Evolutionary conservation across 345 rosid genomes (phyloP).

Genomic region (Limnanthes douglasii): DNA sequence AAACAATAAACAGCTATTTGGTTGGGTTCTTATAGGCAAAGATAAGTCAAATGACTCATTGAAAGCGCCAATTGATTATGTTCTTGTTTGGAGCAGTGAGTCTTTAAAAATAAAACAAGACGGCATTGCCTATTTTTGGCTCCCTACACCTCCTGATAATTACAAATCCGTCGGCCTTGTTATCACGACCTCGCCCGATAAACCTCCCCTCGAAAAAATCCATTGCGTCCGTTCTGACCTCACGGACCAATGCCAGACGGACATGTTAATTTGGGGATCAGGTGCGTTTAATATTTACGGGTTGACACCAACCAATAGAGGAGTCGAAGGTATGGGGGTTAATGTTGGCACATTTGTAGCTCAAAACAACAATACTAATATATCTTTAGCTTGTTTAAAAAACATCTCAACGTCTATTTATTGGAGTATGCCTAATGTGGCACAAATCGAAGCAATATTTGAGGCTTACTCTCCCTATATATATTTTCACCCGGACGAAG

Average conservation of each 20-base stretch:
- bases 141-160: slow-evolving; percentile 54
- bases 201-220: slow-evolving; percentile 51
- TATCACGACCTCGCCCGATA: slow-evolving; percentile 37
- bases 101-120: slow-evolving; percentile 46
- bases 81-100: slow-evolving; percentile 65
- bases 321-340: slow-evolving; percentile 35
- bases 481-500: slow-evolving; percentile 69
- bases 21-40: slow-evolving; percentile 55
- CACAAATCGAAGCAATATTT: slow-evolving; percentile 31
- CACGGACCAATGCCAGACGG: slow-evolving; percentile 36
- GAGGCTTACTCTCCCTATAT: slow-evolving; percentile 41
- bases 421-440: slow-evolving; percentile 44
- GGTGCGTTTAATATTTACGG: slow-evolving; percentile 24
- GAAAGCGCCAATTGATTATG: slow-evolving; percentile 50
- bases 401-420: slow-evolving; percentile 19
- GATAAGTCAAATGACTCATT: slow-evolving; percentile 20
- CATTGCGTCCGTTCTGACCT: slow-evolving; percentile 59
- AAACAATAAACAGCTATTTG: slow-evolving; percentile 32
- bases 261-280: slow-evolving; percentile 46
- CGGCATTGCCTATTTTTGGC: slow-evolving; percentile 53
- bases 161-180: slow-evolving; percentile 49
- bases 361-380: slow-evolving; percentile 9
- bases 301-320: slow-evolving; percentile 31
- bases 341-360: slow-evolving; percentile 46
- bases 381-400: slow-evolving; percentile 42